Percentiles rank a stretch among this genome's conserved stretches.
These are phyloP conservation scores for Dicorynia guianensis DNA, from an alignment of 306 rosid genomes.

Conservation along the genomic window DNA sequence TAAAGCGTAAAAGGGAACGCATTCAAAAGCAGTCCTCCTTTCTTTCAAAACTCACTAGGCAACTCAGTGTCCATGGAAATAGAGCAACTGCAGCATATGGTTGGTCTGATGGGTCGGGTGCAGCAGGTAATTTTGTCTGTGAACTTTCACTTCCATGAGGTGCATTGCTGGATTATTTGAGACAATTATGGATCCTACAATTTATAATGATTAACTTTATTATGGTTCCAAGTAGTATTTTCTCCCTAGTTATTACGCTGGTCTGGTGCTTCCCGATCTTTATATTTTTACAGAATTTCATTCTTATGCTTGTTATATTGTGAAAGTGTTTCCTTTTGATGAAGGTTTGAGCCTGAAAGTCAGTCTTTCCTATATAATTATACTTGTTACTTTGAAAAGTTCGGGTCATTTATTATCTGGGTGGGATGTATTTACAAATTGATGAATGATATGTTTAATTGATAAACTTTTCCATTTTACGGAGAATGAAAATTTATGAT, in stretches of 20 bases:
- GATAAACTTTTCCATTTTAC: neutral
- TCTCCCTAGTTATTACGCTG: too few species aligned
- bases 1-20: constrained; percentile 58
- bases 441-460: too few species aligned
- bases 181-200: too few species aligned
- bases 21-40: constrained; percentile 63
- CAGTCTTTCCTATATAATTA: too few species aligned
- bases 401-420: neutral
- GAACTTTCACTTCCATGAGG: constrained; percentile 15
- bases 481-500: constrained; percentile 5
- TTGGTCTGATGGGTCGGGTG: constrained; percentile 56
- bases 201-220: too few species aligned
- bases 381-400: neutral
- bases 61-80: constrained; percentile 61
- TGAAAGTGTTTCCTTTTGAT: neutral
- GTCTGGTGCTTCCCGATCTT: too few species aligned
- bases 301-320: too few species aligned
- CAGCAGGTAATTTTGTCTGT: constrained; percentile 48
- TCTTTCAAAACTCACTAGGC: constrained; percentile 61
- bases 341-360: neutral
- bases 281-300: too few species aligned
- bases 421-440: neutral
- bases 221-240: too few species aligned
- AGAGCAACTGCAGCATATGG: constrained; percentile 55
- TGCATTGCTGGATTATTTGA: constrained; percentile 21